A percentile compares a stretch with the other conserved stretches of the same genome.
Conservation (phyloP, 2,329 filamentous ascomycete genomes). For the Paraphaeosphaeria minitans region DNA sequence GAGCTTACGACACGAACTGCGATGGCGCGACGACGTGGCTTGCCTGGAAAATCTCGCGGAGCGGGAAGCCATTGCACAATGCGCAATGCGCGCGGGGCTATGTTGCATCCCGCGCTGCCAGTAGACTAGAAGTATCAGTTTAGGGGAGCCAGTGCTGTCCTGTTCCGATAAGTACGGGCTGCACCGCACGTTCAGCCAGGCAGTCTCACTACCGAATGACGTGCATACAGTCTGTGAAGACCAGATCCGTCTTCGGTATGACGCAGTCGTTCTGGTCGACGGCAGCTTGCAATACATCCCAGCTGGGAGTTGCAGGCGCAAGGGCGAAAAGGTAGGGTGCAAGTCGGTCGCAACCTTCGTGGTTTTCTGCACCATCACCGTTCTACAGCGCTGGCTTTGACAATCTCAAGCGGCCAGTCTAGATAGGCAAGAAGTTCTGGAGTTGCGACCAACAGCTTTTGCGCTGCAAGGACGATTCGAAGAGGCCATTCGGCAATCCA, state of each 20-base stretch:
- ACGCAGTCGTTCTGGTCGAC: background rate
- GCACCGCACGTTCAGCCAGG: background rate
- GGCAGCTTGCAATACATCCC: background rate
- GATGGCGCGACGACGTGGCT: background rate
- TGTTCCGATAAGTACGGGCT: background rate
- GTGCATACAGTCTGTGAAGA: background rate
- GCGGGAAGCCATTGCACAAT: background rate
- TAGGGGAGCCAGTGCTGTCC: background rate
- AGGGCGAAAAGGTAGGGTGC: background rate
- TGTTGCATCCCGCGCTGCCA: background rate
- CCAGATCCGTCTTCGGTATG: background rate
- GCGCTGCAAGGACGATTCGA: slow-evolving; percentile 30
- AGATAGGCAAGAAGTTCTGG: slow-evolving; percentile 37
- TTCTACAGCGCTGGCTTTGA: slow-evolving; percentile 9
- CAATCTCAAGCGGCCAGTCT: slow-evolving; percentile 32
- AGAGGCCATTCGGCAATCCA: slow-evolving; percentile 38
- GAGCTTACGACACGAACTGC: background rate
- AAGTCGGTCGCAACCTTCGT: background rate
- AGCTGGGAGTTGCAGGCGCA: background rate
- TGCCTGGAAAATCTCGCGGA: background rate
- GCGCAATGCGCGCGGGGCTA: background rate
- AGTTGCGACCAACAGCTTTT: slow-evolving; percentile 27
- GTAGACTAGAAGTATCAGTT: too few species aligned
- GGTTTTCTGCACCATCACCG: background rate
- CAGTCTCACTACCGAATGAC: background rate